Evolutionary conservation across 768 basidiomycete species (phyloP), one percentile per base, ranked within the genome.

Genomic region (Kwoniella bestiolae): DNA sequence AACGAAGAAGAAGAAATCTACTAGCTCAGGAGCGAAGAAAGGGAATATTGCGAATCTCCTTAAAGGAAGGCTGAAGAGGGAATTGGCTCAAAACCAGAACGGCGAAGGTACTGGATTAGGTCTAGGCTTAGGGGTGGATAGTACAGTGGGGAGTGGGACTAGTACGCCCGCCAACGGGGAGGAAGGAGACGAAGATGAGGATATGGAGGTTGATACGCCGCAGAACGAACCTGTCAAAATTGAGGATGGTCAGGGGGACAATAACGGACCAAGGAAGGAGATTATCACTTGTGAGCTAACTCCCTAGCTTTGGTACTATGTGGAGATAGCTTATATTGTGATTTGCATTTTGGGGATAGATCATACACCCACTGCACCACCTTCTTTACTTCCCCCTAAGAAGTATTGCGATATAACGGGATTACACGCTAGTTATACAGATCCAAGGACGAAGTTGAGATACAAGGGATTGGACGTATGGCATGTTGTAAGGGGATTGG

Each of bases 341-440:
- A 14, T 41, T 16, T 11, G 14, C 14, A 3, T 25, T 21, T n/a
- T 14, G 11, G 25, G 6, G 14, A 45, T 57, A 80, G 78, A 79
- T 56, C 74, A 79, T 49, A 78, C 79, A 28, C 78, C 79, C 18
- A 68, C 75, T 12, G 82, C 82, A 0, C 82, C 82, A 5, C 83
- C 83, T 1, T 80, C 79, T 0, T 67, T 83, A 1, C 53, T 81
- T 3, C 83, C 83, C 4, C 63, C 80, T 0, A 84, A 83, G 67
- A 83, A 83, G 57, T 84, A 83, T 69, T 84, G 83, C 77, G 83
- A 84, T 57, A 78, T 84, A 46, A 84, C 83, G 2, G 83, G 83
- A 0, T 77, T 84, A 12, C 78, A 79, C 52, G 81, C 79, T 21
- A 62, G 68, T 3, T 83, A 82, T 68, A 79, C 79, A 11, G 82